These are phyloP conservation scores for Populus tremula DNA, from an alignment of 345 rosid genomes.

Conservation along the genomic window DNA sequence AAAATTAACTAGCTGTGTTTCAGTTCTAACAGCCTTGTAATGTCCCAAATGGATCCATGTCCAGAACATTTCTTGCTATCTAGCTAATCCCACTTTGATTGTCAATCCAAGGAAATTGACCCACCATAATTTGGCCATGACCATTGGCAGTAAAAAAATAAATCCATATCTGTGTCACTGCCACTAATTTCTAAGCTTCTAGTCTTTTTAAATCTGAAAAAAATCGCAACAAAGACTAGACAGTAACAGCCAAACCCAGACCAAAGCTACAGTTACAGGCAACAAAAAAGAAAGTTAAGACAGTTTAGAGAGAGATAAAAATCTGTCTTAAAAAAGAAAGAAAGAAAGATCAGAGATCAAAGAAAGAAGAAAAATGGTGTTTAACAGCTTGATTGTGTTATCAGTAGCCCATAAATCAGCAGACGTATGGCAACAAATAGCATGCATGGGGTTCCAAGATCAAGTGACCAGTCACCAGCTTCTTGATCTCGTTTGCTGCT, in stretches of 20 bases:
- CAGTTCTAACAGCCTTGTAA: too few relatives aligned
- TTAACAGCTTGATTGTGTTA: constrained; percentile 40
- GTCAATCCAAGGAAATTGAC: too few relatives aligned
- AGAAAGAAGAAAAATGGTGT: constrained; percentile 44
- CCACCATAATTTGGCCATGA: too few relatives aligned
- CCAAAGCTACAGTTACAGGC: not conserved
- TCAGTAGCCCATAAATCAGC: constrained; percentile 49
- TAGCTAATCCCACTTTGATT: too few relatives aligned
- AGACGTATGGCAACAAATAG: constrained; percentile 43
- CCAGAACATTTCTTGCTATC: too few relatives aligned
- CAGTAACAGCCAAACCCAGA: not conserved
- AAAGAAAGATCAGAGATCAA: not conserved
- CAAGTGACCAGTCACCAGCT: constrained; percentile 47
- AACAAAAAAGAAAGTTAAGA: not conserved
- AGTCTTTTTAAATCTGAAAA: not conserved
- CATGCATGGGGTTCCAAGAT: constrained; percentile 41
- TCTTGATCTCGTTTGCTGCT: constrained; percentile 61
- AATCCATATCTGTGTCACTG: not conserved
- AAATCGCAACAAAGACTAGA: not conserved
- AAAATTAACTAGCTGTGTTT: too few relatives aligned
- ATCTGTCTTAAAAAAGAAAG: not conserved
- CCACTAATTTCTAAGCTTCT: not conserved
- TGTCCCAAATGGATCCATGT: too few relatives aligned
- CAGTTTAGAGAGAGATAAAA: not conserved
- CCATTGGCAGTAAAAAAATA: too few relatives aligned